These are phyloP conservation scores for Penicillium arizonense DNA, from an alignment of 495 filamentous ascomycete genomes.

Conservation along the genomic window DNA sequence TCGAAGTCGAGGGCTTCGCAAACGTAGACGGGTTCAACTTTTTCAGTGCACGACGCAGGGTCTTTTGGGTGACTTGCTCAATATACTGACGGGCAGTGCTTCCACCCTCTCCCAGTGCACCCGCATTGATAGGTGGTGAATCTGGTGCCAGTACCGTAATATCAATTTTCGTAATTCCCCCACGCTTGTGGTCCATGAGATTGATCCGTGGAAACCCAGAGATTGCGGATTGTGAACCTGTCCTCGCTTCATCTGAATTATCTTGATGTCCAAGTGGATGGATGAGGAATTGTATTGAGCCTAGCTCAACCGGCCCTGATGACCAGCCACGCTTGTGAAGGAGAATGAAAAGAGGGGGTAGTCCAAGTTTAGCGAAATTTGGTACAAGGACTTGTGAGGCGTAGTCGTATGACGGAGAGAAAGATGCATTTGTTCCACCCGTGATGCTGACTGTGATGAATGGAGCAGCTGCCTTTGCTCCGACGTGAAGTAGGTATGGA, in stretches of 20 bases:
- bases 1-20: background rate
- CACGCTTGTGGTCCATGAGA: slow-evolving; percentile 31
- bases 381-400: slow-evolving; percentile 72
- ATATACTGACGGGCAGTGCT: slow-evolving; percentile 11
- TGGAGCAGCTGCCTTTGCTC: slow-evolving; percentile 20
- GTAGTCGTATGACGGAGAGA: slow-evolving; percentile 75
- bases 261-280: slow-evolving; percentile 40
- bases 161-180: slow-evolving; percentile 55
- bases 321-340: slow-evolving; percentile 69
- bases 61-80: slow-evolving; percentile 7
- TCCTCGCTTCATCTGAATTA: background rate
- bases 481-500: slow-evolving; percentile 68
- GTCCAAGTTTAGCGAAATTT: slow-evolving; percentile 60
- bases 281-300: slow-evolving; percentile 58
- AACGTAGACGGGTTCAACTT: slow-evolving; percentile 12
- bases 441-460: slow-evolving; percentile 59
- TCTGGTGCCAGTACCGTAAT: slow-evolving; percentile 58
- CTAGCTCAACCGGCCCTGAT: slow-evolving; percentile 53
- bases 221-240: background rate
- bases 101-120: background rate
- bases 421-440: slow-evolving; percentile 77
- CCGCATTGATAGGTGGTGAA: slow-evolving; percentile 1
- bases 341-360: slow-evolving; percentile 53
- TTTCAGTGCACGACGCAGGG: slow-evolving; percentile 8
- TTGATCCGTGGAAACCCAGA: slow-evolving; percentile 37